phyloP scores from a whole-genome alignment of 371 early-diverging fungal genomes.

The Rhizopus microsporus region DNA sequence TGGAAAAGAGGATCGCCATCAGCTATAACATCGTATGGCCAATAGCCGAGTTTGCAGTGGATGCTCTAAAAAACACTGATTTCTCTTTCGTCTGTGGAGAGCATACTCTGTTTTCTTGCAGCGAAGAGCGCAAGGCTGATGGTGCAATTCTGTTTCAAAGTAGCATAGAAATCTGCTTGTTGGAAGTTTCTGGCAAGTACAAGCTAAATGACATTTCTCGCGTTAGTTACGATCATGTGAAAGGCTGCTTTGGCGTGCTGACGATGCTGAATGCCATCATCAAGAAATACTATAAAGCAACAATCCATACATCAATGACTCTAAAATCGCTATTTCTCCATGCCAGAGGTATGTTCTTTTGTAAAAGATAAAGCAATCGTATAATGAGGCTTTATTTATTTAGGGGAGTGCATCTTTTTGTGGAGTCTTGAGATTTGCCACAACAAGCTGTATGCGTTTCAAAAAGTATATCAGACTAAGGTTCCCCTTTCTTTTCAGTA shows the following conservation, averaged over 20 bases:
- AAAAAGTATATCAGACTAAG: background rate
- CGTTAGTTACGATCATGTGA: background rate
- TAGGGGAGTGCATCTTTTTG: background rate
- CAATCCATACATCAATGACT: background rate
- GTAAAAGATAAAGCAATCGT: background rate
- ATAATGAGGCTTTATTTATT: background rate
- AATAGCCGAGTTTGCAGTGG: background rate
- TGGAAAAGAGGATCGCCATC: background rate
- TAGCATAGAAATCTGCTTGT: background rate
- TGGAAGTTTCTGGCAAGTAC: background rate
- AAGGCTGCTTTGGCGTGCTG: constrained; percentile 2
- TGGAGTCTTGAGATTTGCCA: background rate
- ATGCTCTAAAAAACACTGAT: background rate
- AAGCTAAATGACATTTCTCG: background rate
- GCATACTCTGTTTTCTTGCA: background rate
- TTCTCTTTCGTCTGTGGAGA: background rate
- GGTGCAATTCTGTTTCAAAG: background rate
- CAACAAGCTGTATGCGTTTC: constrained; percentile 1
- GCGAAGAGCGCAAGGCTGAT: background rate
- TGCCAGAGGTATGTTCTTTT: background rate
- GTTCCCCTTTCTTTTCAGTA: background rate
- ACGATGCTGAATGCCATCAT: background rate
- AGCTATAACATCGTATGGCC: background rate
- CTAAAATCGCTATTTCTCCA: background rate
- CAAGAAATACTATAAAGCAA: background rate